Percentiles rank a stretch among this genome's conserved stretches.
Conservation (phyloP, 1,284 basidiomycete species). For the Vanrija sp. region DNA sequence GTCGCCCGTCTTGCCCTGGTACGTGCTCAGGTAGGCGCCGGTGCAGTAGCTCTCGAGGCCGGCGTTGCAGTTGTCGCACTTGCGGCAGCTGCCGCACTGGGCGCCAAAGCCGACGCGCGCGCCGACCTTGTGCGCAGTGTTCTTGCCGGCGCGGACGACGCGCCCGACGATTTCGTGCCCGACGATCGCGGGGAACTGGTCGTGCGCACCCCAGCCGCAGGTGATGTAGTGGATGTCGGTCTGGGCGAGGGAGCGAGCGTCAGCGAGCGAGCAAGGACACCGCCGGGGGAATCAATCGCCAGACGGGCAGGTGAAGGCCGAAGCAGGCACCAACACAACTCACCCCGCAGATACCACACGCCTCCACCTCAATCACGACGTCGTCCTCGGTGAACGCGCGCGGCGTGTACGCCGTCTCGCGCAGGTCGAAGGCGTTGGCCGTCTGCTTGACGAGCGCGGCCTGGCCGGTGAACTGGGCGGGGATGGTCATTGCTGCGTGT, state of each 20-base stretch:
- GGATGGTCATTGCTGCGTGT: slow-evolving; percentile 2
- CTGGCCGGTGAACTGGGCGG: slow-evolving; percentile 22
- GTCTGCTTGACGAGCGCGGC: slow-evolving; percentile 22
- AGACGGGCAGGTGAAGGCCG: no score
- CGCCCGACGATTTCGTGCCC: slow-evolving; percentile 54
- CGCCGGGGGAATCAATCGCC: no score
- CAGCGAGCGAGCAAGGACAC: no score
- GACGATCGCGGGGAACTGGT: slow-evolving; percentile 22
- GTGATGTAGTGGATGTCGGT: slow-evolving; percentile 31
- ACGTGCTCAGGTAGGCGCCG: slow-evolving; percentile 5
- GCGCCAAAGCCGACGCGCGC: slow-evolving; percentile 65
- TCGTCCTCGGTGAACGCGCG: slow-evolving; percentile 30
- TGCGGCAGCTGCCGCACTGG: slow-evolving; percentile 56
- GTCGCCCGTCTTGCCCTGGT: slow-evolving; percentile 20
- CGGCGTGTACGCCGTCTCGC: slow-evolving; percentile 26
- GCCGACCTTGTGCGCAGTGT: slow-evolving; percentile 56
- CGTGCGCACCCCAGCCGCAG: slow-evolving; percentile 23
- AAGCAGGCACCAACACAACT: not conserved
- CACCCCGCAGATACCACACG: slow-evolving; percentile 20
- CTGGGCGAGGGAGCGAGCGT: not conserved
- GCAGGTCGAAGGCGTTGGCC: slow-evolving; percentile 22
- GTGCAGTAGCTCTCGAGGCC: slow-evolving; percentile 58
- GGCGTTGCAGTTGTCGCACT: slow-evolving; percentile 57
- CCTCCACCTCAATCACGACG: slow-evolving; percentile 23
- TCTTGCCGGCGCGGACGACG: slow-evolving; percentile 46